A percentile compares a stretch with the other conserved stretches of the same genome.
Conservation (phyloP, 352 stramenopile genomes). For the Phytopythium aichiense region DNA sequence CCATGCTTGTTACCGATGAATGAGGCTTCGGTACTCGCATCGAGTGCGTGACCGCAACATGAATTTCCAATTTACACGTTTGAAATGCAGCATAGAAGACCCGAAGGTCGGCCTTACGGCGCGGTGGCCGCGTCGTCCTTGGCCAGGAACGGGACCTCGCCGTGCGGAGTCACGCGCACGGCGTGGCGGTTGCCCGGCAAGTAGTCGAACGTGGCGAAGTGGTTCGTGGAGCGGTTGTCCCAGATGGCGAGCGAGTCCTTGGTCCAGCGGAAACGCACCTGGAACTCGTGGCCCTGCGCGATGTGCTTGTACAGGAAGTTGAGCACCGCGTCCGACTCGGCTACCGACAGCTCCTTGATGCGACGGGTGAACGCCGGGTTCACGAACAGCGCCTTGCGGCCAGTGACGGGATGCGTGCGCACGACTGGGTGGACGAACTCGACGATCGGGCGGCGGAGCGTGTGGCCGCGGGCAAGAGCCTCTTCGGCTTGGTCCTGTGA, state of each 20-base stretch:
- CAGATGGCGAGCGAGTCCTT: slow-evolving; percentile 29
- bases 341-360: slow-evolving; percentile 21
- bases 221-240: slow-evolving; percentile 28
- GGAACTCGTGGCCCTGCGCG: slow-evolving; percentile 27
- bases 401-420: slow-evolving; percentile 27
- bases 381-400: slow-evolving; percentile 28
- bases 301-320: slow-evolving; percentile 21
- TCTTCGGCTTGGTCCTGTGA: slow-evolving; percentile 15
- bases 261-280: slow-evolving; percentile 27
- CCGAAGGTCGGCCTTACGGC: background rate
- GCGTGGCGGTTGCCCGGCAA: slow-evolving; percentile 31
- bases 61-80: background rate
- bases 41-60: background rate
- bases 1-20: background rate
- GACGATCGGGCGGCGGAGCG: slow-evolving; percentile 15
- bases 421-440: slow-evolving; percentile 23
- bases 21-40: background rate
- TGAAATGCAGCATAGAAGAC: background rate
- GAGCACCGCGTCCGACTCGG: slow-evolving; percentile 17
- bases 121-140: background rate
- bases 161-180: slow-evolving; percentile 26
- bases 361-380: slow-evolving; percentile 25
- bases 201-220: slow-evolving; percentile 35
- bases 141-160: slow-evolving; percentile 20
- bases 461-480: slow-evolving; percentile 9